Conservation (phyloP, 1,284 basidiomycete species). For the Cystobasidium pallidum region DNA sequence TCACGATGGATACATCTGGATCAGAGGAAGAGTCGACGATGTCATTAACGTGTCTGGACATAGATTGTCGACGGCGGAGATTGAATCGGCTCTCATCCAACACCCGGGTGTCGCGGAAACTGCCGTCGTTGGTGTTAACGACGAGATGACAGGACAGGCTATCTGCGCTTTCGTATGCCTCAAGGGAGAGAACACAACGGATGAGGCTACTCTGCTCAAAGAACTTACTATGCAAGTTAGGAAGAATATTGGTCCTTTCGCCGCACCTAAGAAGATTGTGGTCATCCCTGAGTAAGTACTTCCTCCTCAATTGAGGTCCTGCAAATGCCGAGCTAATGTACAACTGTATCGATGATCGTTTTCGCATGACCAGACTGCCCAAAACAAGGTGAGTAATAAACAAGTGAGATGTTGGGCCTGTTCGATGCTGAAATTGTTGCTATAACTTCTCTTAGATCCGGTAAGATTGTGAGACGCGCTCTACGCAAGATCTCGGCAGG, state of each 20-base stretch:
- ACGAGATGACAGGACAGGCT: constrained; percentile 72
- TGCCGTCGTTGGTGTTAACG: constrained; percentile 84
- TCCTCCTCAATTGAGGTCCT: neutral
- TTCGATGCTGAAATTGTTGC: neutral
- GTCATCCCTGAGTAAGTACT: constrained; percentile 64
- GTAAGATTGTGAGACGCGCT: constrained; percentile 85
- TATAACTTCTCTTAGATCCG: neutral
- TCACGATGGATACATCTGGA: constrained; percentile 94
- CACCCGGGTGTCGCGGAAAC: constrained; percentile 96
- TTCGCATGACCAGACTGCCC: neutral
- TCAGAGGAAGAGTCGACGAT: constrained; percentile 96
- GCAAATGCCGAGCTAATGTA: neutral
- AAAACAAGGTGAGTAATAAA: neutral
- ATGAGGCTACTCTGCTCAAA: constrained; percentile 75
- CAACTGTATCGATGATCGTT: neutral
- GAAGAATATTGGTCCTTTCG: constrained; percentile 86
- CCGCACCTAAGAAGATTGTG: constrained; percentile 80
- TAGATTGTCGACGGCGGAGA: constrained; percentile 94
- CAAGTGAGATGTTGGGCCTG: no score
- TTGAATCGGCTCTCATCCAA: constrained; percentile 91
- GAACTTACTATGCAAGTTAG: constrained; percentile 93
- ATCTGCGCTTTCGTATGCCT: constrained; percentile 58
- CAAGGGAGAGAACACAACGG: constrained; percentile 72
- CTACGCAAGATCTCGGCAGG: constrained; percentile 93
- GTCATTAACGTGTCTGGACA: constrained; percentile 69